Conservation (phyloP, 2,329 filamentous ascomycete genomes). For the Xylariales sp. region DNA sequence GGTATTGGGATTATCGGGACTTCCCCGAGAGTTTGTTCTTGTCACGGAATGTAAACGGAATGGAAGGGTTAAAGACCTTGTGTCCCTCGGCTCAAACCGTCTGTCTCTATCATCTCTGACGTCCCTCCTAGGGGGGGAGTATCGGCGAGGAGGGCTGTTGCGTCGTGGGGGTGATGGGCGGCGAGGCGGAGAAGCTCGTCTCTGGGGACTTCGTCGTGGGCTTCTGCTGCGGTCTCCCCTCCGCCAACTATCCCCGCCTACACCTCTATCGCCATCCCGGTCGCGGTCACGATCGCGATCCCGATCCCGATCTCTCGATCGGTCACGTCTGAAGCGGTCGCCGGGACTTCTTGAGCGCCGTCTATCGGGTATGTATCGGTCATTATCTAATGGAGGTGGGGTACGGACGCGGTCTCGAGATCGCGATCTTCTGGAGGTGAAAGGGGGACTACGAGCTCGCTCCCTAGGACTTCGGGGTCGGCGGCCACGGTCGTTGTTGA, state of each 20-base stretch:
- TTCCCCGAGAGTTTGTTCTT: neutral
- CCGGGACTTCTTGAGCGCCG: constrained; percentile 34
- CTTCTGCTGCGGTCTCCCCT: constrained; percentile 29
- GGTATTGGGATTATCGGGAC: constrained; percentile 3
- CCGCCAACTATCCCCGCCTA: constrained; percentile 28
- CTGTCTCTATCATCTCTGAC: constrained; percentile 34
- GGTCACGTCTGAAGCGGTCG: constrained; percentile 35
- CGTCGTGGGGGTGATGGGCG: constrained; percentile 22
- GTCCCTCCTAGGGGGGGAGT: constrained; percentile 30
- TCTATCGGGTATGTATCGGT: constrained; percentile 37
- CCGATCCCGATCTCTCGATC: constrained; percentile 23
- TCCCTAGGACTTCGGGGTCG: constrained; percentile 29
- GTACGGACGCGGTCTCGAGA: constrained; percentile 9
- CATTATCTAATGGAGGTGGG: constrained; percentile 30
- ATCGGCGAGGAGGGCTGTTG: constrained; percentile 29
- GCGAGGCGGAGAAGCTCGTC: constrained; percentile 28
- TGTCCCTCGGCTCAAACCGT: constrained; percentile 7
- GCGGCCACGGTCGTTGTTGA: constrained; percentile 44
- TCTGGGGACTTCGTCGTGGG: constrained; percentile 26
- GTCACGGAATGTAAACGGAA: constrained; percentile 1
- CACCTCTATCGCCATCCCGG: no score
- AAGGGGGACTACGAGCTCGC: constrained; percentile 32
- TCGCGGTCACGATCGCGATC: neutral
- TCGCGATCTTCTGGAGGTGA: no score
- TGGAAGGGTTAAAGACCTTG: constrained; percentile 7